phyloP scores from a whole-genome alignment of 306 rosid genomes.

The Senna tora region DNA sequence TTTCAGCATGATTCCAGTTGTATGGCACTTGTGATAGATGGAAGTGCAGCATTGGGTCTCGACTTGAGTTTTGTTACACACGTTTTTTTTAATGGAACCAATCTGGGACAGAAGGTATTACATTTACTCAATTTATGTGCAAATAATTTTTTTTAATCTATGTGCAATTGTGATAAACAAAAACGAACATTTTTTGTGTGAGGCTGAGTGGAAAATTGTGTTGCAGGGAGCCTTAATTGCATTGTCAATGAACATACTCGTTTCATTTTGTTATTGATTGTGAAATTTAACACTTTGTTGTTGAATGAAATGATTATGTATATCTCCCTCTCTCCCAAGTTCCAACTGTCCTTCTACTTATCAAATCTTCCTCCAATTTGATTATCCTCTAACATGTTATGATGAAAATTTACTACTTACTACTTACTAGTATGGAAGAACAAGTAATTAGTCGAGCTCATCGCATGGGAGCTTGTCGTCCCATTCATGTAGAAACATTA shows the following conservation, averaged over 20 bases:
- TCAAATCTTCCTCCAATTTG: slow-evolving; percentile 15
- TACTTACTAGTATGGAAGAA: slow-evolving; percentile 97
- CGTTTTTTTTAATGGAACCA: slow-evolving; percentile 95
- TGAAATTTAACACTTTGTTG: slow-evolving; percentile 10
- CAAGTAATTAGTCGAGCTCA: slow-evolving; percentile 99
- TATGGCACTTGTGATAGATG: slow-evolving; percentile 95
- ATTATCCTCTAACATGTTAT: slow-evolving; percentile 37
- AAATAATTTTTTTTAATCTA: slow-evolving; percentile 19
- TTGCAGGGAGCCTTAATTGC: slow-evolving; percentile 23
- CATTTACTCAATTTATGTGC: slow-evolving; percentile 29
- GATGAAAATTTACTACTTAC: slow-evolving; percentile 33
- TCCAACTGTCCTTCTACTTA: background rate
- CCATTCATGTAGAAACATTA: slow-evolving; percentile 89
- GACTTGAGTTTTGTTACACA: slow-evolving; percentile 93
- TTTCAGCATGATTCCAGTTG: slow-evolving; percentile 87
- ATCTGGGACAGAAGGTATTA: slow-evolving; percentile 95
- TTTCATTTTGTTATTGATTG: slow-evolving; percentile 4
- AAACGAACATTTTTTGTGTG: background rate
- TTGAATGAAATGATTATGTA: slow-evolving; percentile 6
- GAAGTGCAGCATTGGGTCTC: slow-evolving; percentile 98
- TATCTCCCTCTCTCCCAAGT: slow-evolving; percentile 11
- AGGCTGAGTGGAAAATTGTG: slow-evolving; percentile 14
- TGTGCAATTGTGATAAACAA: slow-evolving; percentile 10
- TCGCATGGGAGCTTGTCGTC: slow-evolving; percentile 98
- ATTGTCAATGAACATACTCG: no score